Base-by-base conservation (phyloP, 176 grass and related monocot genomes). In the Cenchrus purpureus region DNA sequence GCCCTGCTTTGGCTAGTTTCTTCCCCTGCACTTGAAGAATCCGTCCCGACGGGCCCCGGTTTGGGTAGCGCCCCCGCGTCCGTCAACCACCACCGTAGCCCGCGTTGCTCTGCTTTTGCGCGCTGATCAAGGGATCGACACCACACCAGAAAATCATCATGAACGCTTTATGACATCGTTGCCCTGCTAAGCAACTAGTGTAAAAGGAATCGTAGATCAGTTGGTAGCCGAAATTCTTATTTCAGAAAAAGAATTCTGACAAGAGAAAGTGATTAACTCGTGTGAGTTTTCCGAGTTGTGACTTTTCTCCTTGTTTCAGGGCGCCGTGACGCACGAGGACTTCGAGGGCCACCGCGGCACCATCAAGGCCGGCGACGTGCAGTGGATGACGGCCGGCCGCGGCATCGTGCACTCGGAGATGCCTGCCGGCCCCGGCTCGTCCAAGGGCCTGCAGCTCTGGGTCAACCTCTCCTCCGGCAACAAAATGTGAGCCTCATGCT, bases 391-490 rank as follows among this genome's bases (percentile, higher is more conserved):
- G 32, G 97, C 97, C 7, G 97, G 94, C 15, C 86, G 94, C 68
- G 97, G 97, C 54, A 99, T 99, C 68, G 88, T 99, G 65, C 97
- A 99, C 90, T 96, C 97, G 2, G 97, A 96, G 87, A 99, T 96
- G 93, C 97, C 97, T 16, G 90, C 90, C 4, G 91, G 75, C 22
- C 91, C 83, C 34, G 97, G 86, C 19, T 87, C 84, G 5, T 94
- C 90, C 83, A 94, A 77, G 80, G 97, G 97, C 6, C 91, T 99
- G 13, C 97, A 99, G 81, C 93, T 99, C 12, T 99, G 97, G 97
- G 91, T 99, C 76, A 99, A 99, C 88, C 97, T 99, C 88, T 84
- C 91, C 74, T 96, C 97, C 54, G 52, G 46, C 54, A 92, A 99
- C 90, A 99, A 99, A 92, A 99, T 99, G 97, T 98, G 42, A 87